phyloP scores from a whole-genome alignment of 148 eudicot genomes.

The Silene latifolia region DNA sequence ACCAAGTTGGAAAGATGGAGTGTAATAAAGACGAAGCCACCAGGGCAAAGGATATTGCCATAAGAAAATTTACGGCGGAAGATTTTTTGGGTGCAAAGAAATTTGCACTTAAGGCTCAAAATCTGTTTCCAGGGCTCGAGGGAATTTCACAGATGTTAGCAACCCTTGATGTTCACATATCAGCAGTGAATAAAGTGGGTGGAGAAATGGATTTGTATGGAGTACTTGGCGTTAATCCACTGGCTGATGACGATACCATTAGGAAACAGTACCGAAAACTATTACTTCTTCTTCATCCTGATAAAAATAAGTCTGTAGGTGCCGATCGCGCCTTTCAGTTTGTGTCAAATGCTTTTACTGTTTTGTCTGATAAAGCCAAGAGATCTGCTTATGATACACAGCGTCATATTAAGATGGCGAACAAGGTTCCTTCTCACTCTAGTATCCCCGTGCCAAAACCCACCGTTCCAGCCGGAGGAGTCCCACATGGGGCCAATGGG shows the following conservation, averaged over 20 bases:
- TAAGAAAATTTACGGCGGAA: slow-evolving; percentile 29
- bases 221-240: slow-evolving; percentile 55
- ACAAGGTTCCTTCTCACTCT: slow-evolving; percentile 24
- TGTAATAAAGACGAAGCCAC: slow-evolving; percentile 49
- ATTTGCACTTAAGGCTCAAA: slow-evolving; percentile 41
- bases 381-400: slow-evolving; percentile 61
- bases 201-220: slow-evolving; percentile 69
- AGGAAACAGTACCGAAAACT: slow-evolving; percentile 61
- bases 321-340: slow-evolving; percentile 84
- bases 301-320: slow-evolving; percentile 68
- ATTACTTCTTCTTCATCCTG: slow-evolving; percentile 72
- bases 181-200: slow-evolving; percentile 24
- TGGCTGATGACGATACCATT: slow-evolving; percentile 60
- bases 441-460: slow-evolving; percentile 7
- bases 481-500: slow-evolving; percentile 40
- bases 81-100: slow-evolving; percentile 36
- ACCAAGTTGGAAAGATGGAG: slow-evolving; percentile 27
- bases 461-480: neutral
- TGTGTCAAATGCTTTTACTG: slow-evolving; percentile 57
- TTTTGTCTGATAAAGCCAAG: slow-evolving; percentile 66
- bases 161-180: slow-evolving; percentile 30
- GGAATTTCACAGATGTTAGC: slow-evolving; percentile 36
- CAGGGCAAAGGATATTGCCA: slow-evolving; percentile 42
- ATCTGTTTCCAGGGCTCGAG: slow-evolving; percentile 34
- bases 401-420: slow-evolving; percentile 39